These are phyloP conservation scores for Blastomyces silverae DNA, from an alignment of 2,329 filamentous ascomycete species.

Conservation along the genomic window DNA sequence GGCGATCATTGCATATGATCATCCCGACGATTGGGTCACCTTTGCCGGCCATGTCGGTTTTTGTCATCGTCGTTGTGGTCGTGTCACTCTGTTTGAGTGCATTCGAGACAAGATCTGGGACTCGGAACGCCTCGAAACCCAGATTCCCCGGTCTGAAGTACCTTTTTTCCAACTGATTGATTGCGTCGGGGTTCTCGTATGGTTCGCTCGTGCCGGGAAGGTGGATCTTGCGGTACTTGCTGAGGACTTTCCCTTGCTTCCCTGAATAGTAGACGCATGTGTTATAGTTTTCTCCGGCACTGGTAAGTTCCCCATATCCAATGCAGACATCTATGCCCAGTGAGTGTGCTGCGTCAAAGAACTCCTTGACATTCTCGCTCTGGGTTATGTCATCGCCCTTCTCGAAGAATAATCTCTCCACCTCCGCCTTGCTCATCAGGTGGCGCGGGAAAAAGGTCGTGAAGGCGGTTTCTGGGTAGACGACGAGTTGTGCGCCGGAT, in stretches of 20 bases:
- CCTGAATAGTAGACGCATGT: conserved; percentile 8
- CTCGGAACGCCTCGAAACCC: conserved; percentile 7
- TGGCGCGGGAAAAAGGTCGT: conserved; percentile 10
- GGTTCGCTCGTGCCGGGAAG: conserved; percentile 4
- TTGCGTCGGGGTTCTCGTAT: not conserved
- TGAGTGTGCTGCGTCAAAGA: conserved; percentile 3
- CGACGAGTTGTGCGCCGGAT: not conserved
- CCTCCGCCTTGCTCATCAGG: not conserved
- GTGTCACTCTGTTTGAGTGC: not conserved
- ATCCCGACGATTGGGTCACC: conserved; percentile 7
- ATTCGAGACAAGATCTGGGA: not conserved
- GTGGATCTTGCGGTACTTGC: conserved; percentile 12
- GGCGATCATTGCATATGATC: conserved; percentile 13
- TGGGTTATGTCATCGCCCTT: conserved; percentile 11
- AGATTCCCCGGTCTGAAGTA: conserved; percentile 6
- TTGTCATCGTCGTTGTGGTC: not conserved
- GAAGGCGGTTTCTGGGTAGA: conserved; percentile 10
- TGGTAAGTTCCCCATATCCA: conserved; percentile 2
- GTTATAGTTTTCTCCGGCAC: not conserved
- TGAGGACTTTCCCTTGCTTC: conserved; percentile 2
- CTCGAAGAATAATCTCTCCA: conserved; percentile 7
- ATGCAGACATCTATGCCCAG: not conserved
- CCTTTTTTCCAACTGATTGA: conserved; percentile 10
- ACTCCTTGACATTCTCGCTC: conserved; percentile 3
- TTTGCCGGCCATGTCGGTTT: not conserved